Conservation (phyloP, 331 rosid genomes). For the Malus hybrid region DNA sequence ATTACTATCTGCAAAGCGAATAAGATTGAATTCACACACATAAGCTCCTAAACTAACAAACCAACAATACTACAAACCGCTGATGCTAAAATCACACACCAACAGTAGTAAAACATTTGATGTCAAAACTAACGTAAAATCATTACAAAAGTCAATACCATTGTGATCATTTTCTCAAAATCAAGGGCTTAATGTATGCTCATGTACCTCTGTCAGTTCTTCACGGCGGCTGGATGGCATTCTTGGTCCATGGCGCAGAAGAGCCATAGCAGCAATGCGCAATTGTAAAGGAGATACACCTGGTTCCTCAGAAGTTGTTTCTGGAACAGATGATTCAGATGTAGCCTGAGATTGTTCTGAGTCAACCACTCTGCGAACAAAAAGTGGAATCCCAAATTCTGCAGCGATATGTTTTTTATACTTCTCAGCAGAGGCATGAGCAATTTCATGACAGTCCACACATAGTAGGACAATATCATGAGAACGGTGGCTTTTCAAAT, state of each 20-base stretch:
- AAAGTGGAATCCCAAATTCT: constrained; percentile 92
- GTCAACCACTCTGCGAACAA: constrained; percentile 63
- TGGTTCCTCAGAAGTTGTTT: constrained; percentile 32
- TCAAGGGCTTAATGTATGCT: background rate
- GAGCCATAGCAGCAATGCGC: constrained; percentile 93
- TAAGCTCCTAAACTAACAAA: background rate
- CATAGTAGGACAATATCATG: constrained; percentile 95
- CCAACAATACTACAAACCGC: background rate
- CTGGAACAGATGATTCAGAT: constrained; percentile 22
- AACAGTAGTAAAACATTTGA: background rate
- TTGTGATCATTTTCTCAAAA: background rate
- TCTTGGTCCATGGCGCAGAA: constrained; percentile 78
- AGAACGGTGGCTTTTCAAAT: constrained; percentile 96
- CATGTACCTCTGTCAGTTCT: constrained; percentile 67
- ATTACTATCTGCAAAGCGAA: constrained; percentile 49
- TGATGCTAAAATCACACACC: background rate
- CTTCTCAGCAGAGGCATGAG: constrained; percentile 97
- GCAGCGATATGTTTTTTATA: constrained; percentile 66
- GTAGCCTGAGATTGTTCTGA: constrained; percentile 25
- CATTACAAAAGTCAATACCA: background rate
- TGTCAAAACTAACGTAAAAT: background rate
- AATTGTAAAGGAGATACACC: constrained; percentile 92
- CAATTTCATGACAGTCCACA: constrained; percentile 97
- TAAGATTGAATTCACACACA: background rate
- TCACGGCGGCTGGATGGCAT: constrained; percentile 76